Base-by-base conservation (phyloP, 2,329 filamentous ascomycete genomes). In the Lasiodiplodia gonubiensis region DNA sequence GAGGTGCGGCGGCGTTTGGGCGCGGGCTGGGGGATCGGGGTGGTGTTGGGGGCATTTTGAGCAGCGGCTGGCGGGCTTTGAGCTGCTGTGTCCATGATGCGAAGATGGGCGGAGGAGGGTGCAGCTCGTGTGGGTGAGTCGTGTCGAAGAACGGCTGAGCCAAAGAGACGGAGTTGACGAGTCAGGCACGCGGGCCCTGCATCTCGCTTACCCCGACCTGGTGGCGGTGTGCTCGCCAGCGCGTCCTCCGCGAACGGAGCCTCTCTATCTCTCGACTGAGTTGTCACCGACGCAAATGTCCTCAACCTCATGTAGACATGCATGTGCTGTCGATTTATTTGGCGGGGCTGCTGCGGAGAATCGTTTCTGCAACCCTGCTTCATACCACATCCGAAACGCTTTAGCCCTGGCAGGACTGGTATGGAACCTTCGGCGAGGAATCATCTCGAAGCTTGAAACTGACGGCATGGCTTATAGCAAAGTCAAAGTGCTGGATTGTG, bases 1-100 rank as follows among this genome's bases (percentile, higher is more conserved):
- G 71, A 65, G 18, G 75, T 76, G 63, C 74, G 74, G 61, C 78
- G 77, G 69, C 74, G 76, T 71, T 79, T 78, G 8, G 69, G 6
- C 55, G 59, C 33, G 27, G 67, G 64, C 64, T 53, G 54, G 14
- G 53, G 53, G 23, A 42, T 23, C 16, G 52, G 25, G 42, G 35
- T 57, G 39, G 52, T 27, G 49, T 33, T 48, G n/a, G 59, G 30
- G n/a, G 59, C 33, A 14, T 33, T 25, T 16, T 21, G 39, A 33
- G 18, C 59, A 21, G 23, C 23, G 30, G 35, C 57, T 14, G 39
- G 57, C 42, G 59, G 59, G 59, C 59, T 63, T 49, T 63, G 59
- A 23, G 42, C 46, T 39, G 64, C 52, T 48, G 52, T 59, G 64
- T 53, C 54, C 53, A 60, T 60, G 57, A 60, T 60, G 55, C 57